Evolutionary conservation across 2,329 filamentous ascomycete genomes (phyloP).

Genomic region (Alternaria triticimaculans): DNA sequence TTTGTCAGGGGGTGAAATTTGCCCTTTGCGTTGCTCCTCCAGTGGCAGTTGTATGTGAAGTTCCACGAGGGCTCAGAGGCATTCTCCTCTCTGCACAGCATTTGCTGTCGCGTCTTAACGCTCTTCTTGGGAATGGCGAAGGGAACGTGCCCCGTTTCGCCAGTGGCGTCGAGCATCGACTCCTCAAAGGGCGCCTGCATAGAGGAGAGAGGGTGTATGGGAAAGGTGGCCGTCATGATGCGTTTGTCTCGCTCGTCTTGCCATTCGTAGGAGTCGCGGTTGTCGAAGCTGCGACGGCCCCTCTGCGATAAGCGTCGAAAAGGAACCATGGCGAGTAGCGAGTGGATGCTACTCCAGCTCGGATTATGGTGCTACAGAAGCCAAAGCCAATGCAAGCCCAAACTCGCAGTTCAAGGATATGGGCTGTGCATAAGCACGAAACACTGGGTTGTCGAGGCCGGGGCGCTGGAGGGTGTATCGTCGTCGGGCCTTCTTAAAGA

Average conservation of each 20-base stretch:
- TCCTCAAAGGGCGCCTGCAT: constrained; percentile 86
- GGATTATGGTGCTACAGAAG: constrained; percentile 31
- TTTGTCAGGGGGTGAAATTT: constrained; percentile 88
- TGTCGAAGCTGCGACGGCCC: constrained; percentile 25
- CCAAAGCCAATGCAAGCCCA: constrained; percentile 24
- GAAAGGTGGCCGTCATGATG: constrained; percentile 50
- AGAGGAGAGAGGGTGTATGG: constrained; percentile 73
- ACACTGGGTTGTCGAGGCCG: constrained; percentile 5
- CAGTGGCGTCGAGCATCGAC: constrained; percentile 74
- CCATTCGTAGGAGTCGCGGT: constrained; percentile 40
- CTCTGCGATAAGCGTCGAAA: constrained; percentile 31
- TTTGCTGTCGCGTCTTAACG: constrained; percentile 44
- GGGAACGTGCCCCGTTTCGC: constrained; percentile 42
- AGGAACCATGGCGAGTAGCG: constrained; percentile 29
- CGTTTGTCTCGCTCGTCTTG: constrained; percentile 40
- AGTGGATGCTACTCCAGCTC: constrained; percentile 24
- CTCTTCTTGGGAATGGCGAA: constrained; percentile 52
- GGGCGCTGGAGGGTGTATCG: constrained; percentile 5
- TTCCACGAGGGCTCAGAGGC: constrained; percentile 71
- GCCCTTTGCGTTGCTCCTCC: constrained; percentile 78
- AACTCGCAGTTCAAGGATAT: constrained; percentile 27
- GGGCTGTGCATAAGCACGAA: constrained; percentile 38
- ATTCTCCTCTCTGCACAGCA: constrained; percentile 67
- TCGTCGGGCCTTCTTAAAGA: constrained; percentile 26
- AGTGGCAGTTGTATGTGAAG: constrained; percentile 73